Conservation (phyloP, 805 yeast genomes). For the Scheffersomyces ergatensis region DNA sequence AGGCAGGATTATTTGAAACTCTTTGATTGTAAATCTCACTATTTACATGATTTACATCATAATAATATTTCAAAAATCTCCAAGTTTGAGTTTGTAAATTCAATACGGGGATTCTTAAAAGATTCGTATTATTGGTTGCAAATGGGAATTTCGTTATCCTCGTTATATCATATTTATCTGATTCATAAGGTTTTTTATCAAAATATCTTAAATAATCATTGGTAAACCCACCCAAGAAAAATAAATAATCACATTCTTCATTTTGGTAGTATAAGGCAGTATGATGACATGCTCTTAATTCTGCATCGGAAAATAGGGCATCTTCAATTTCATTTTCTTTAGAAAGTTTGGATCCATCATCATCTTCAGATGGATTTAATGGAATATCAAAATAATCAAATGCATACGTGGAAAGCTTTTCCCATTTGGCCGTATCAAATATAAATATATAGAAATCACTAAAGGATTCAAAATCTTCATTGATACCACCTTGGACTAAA, state of each 20-base stretch:
- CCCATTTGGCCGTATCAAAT: constrained; percentile 35
- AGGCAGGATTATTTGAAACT: constrained; percentile 14
- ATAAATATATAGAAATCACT: constrained; percentile 32
- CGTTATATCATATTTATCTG: constrained; percentile 34
- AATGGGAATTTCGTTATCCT: constrained; percentile 28
- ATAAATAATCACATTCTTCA: constrained; percentile 31
- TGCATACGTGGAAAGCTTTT: constrained; percentile 26
- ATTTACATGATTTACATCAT: constrained; percentile 24
- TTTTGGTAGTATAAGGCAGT: constrained; percentile 30
- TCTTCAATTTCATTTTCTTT: constrained; percentile 22
- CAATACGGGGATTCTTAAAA: constrained; percentile 31
- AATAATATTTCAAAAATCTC: constrained; percentile 34
- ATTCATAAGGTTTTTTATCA: constrained; percentile 26
- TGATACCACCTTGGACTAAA: constrained; percentile 41
- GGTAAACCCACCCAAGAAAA: constrained; percentile 39
- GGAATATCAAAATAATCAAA: constrained; percentile 32
- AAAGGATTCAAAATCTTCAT: constrained; percentile 23
- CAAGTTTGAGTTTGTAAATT: constrained; percentile 40
- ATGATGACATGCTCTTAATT: constrained; percentile 41
- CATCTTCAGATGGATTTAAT: constrained; percentile 25
- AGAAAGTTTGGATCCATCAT: constrained; percentile 16
- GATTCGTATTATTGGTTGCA: constrained; percentile 22
- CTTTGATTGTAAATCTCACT: constrained; percentile 17
- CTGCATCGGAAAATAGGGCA: constrained; percentile 36
- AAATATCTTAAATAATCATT: constrained; percentile 34